A percentile compares a stretch with the other conserved stretches of the same genome.
These are phyloP conservation scores for Penicillium tannophilum DNA, from an alignment of 495 filamentous ascomycete genomes.

Conservation along the genomic window DNA sequence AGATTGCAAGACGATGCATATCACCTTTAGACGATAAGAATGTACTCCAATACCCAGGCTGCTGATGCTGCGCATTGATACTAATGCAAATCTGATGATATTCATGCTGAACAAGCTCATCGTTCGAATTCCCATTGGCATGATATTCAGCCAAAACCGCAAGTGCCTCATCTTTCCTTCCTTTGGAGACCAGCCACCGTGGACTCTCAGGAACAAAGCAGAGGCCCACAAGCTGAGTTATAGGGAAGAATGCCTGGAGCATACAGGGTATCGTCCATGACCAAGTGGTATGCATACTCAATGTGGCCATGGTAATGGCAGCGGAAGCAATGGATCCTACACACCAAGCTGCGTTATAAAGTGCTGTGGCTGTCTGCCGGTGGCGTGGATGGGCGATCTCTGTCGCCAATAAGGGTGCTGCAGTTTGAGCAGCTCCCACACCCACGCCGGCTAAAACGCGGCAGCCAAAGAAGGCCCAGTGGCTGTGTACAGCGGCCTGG, in stretches of 20 bases:
- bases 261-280: conserved; percentile 29
- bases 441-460: conserved; percentile 25
- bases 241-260: conserved; percentile 23
- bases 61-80: conserved; percentile 46
- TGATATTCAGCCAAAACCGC: conserved; percentile 41
- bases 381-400: conserved; percentile 30
- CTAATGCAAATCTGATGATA: conserved; percentile 44
- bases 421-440: conserved; percentile 26
- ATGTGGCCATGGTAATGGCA: conserved; percentile 20
- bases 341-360: conserved; percentile 28
- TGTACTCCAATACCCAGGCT: conserved; percentile 27
- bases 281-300: conserved; percentile 21
- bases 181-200: conserved; percentile 45
- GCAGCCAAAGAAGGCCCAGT: conserved; percentile 29
- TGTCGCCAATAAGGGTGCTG: conserved; percentile 26
- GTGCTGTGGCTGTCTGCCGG: conserved; percentile 28
- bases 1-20: conserved; percentile 59
- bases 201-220: conserved; percentile 27
- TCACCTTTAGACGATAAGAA: conserved; percentile 71
- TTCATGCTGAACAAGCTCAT: conserved; percentile 36
- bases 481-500: conserved; percentile 16
- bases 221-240: conserved; percentile 19
- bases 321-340: conserved; percentile 26
- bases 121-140: conserved; percentile 30
- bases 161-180: conserved; percentile 40